phyloP scores from a whole-genome alignment of 1,284 basidiomycete genomes.

The Trametes hirsuta region DNA sequence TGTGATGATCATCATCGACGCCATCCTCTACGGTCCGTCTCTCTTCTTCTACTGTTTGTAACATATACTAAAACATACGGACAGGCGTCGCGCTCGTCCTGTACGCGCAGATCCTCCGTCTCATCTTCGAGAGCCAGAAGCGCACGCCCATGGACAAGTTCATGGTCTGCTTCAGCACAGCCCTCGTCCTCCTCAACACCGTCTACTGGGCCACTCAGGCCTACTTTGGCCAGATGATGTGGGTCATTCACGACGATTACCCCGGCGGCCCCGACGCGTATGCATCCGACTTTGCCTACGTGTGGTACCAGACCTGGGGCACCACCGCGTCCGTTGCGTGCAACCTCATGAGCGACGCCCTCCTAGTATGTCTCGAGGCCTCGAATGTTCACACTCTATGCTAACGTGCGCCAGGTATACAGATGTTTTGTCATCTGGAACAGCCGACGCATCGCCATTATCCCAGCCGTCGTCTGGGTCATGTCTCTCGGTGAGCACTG shows the following conservation, averaged over 20 bases:
- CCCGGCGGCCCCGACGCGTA: conserved; percentile 20
- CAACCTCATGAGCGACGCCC: conserved; percentile 27
- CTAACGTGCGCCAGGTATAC: conserved; percentile 4
- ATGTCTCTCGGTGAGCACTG: conserved; percentile 17
- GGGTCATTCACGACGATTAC: conserved; percentile 22
- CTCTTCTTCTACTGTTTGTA: too few species aligned
- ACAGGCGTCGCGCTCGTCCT: conserved; percentile 13
- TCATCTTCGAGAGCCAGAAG: background rate
- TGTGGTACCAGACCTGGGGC: conserved; percentile 26
- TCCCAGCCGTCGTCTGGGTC: conserved; percentile 23
- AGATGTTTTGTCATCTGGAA: conserved; percentile 28
- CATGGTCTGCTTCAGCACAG: conserved; percentile 16
- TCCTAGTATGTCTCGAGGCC: conserved; percentile 17
- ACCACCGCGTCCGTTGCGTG: conserved; percentile 12
- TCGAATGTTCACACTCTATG: too few species aligned
- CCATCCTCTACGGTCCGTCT: conserved; percentile 14
- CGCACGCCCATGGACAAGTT: conserved; percentile 14
- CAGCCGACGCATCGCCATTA: conserved; percentile 10
- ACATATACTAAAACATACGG: too few species aligned
- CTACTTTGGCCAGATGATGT: conserved; percentile 23
- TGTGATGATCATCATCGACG: conserved; percentile 10
- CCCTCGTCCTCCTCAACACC: conserved; percentile 17
- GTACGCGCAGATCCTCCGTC: conserved; percentile 7
- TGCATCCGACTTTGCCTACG: conserved; percentile 6
- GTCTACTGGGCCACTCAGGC: conserved; percentile 18